Evolutionary conservation across 768 basidiomycete genomes (phyloP), one percentile per base, ranked within the genome.

Genomic region (button mushroom (Agaricus bisporus)): DNA sequence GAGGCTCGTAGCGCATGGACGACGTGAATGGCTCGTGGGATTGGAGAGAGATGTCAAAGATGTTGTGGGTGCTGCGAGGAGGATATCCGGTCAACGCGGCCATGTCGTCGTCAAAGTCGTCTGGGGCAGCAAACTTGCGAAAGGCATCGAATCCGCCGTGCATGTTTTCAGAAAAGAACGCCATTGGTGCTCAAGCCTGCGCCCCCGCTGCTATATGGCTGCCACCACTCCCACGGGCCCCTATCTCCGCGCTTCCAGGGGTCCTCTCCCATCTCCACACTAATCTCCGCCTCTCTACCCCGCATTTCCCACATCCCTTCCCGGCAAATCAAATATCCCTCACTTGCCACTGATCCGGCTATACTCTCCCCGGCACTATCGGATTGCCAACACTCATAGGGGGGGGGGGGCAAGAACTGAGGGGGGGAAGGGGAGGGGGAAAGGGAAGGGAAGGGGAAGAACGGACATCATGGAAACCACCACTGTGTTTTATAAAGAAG

Each of bases 31-130:
- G 61, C 39, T 58, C 51, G 37, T 64, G 60, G 58, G 67, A 56
- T 7, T 3, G 4, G 32, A 32, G 32, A 7, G 81, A 79, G 61
- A 83, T 77, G 66, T 85, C 83, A 38, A 83, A 84, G 61, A 84
- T 80, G 68, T 80, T 77, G 71, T 81, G 82, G 0, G 66, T 49
- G 32, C 32, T 4, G 32, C 32, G 32, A 1, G 32, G 7, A 32
- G 32, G 32, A 32, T 22, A 22, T 3, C 1, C 32, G 32, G 3
- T 2, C 4, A 87, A 75, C 9, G 67, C 74, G 1, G 80, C 84
- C 32, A 88, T 78, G 58, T 89, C 88, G 66, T 88, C 86, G 38
- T 73, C 69, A 59, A 88, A 81, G 66, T 88, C 85, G 55, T 59
- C 57, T 46, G 63, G 59, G 5, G 69, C 54, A 51, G 73, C 70